A percentile compares a stretch with the other conserved stretches of the same genome.
These are phyloP conservation scores for Plenodomus tracheiphilus DNA, from an alignment of 2,329 filamentous ascomycete species.

Conservation along the genomic window DNA sequence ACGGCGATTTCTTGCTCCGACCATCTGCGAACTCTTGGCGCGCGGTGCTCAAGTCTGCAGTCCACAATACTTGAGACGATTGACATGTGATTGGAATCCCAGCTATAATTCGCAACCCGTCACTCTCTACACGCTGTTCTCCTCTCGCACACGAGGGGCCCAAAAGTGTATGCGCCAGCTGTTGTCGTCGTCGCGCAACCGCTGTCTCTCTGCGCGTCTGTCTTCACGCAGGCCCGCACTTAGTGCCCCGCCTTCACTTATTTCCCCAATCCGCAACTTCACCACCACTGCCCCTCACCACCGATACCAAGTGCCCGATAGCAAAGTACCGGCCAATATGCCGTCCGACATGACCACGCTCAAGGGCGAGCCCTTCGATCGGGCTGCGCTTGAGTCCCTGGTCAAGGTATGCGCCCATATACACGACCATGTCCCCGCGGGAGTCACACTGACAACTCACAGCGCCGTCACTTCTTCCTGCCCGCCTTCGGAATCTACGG, in stretches of 20 bases:
- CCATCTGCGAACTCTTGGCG: slow-evolving; percentile 15
- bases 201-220: slow-evolving; percentile 31
- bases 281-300: slow-evolving; percentile 35
- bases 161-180: slow-evolving; percentile 6
- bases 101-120: slow-evolving; percentile 20
- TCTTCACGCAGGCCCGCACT: slow-evolving; percentile 28
- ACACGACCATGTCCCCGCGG: slow-evolving; percentile 42
- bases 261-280: slow-evolving; percentile 41
- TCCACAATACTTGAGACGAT: background rate
- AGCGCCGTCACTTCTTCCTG: slow-evolving; percentile 74
- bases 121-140: slow-evolving; percentile 17
- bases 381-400: slow-evolving; percentile 77
- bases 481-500: slow-evolving; percentile 95
- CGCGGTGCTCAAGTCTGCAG: background rate
- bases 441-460: slow-evolving; percentile 29
- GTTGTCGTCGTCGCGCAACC: slow-evolving; percentile 36
- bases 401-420: slow-evolving; percentile 70
- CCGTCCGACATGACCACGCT: slow-evolving; percentile 58
- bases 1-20: slow-evolving; percentile 17
- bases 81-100: background rate
- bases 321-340: slow-evolving; percentile 36
- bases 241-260: slow-evolving; percentile 36
- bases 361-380: slow-evolving; percentile 83
- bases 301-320: slow-evolving; percentile 34
- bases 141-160: slow-evolving; percentile 27